phyloP scores from a whole-genome alignment of 202 grass and related monocot species.

The Brachypodium distachyon region DNA sequence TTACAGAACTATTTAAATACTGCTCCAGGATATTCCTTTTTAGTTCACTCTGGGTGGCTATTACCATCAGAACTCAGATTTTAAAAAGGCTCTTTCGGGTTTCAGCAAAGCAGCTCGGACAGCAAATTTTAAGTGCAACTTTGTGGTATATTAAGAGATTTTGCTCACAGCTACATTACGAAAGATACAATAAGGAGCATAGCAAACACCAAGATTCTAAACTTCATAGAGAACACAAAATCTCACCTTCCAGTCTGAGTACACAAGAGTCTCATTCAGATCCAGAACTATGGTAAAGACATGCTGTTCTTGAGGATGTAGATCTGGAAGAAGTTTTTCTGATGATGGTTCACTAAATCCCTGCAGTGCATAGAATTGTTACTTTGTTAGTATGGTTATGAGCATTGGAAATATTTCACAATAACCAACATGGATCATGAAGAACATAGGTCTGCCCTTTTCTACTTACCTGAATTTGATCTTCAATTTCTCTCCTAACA shows the following conservation, averaged over 20 bases:
- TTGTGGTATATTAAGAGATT: background rate
- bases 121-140: background rate
- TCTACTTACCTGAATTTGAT: constrained; percentile 76
- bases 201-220: background rate
- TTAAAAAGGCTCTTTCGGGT: background rate
- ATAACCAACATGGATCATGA: constrained; percentile 23
- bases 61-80: too few species aligned
- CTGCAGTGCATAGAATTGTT: constrained; percentile 32
- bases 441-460: constrained; percentile 13
- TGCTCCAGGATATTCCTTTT: background rate
- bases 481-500: constrained; percentile 73
- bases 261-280: constrained; percentile 93
- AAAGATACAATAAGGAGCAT: background rate
- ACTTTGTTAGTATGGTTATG: constrained; percentile 15
- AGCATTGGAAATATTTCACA: background rate
- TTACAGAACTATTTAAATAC: background rate
- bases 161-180: background rate
- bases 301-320: constrained; percentile 89
- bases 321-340: constrained; percentile 96
- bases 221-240: background rate
- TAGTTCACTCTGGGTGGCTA: too few species aligned
- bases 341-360: constrained; percentile 95
- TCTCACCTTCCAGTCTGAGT: constrained; percentile 92
- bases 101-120: background rate
- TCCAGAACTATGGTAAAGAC: constrained; percentile 95